A percentile compares a stretch with the other conserved stretches of the same genome.
Evolutionary conservation across 2,329 filamentous ascomycete genomes (phyloP).

Genomic region (Fusarium brevicatenulatum): DNA sequence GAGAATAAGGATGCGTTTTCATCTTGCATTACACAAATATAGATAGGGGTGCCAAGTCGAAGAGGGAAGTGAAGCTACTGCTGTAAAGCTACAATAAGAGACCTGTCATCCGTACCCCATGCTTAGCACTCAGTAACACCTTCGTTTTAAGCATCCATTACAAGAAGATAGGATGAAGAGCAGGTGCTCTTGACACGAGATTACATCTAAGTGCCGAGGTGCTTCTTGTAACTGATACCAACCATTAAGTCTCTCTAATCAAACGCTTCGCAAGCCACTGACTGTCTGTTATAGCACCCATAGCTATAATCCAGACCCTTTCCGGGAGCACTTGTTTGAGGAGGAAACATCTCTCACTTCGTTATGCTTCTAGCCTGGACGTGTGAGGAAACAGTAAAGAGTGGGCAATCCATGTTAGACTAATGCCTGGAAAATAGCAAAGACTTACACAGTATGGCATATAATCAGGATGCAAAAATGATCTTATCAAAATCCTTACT

Average conservation of each 20-base stretch:
- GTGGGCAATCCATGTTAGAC: background rate
- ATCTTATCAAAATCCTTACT: background rate
- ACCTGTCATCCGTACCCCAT: conserved; percentile 18
- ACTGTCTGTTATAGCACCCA: conserved; percentile 9
- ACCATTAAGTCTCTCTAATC: background rate
- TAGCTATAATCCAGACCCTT: background rate
- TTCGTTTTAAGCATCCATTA: conserved; percentile 3
- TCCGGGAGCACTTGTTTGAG: conserved; percentile 6
- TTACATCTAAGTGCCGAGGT: background rate
- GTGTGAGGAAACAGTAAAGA: background rate
- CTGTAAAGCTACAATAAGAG: conserved; percentile 6
- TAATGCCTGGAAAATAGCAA: background rate
- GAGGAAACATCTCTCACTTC: conserved; percentile 16
- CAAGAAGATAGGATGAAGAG: background rate
- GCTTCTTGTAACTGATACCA: background rate
- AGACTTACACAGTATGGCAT: background rate
- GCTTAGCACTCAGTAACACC: conserved; percentile 3
- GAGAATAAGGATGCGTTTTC: background rate
- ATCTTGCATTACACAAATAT: background rate
- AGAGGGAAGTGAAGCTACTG: background rate
- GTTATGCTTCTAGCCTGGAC: background rate
- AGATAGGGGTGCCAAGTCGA: background rate
- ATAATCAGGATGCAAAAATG: too few species aligned
- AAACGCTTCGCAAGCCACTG: conserved; percentile 1
- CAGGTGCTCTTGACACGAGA: background rate